Conservation (phyloP, 208 protist genomes). For the Acanthamoeba divionensis region DNA sequence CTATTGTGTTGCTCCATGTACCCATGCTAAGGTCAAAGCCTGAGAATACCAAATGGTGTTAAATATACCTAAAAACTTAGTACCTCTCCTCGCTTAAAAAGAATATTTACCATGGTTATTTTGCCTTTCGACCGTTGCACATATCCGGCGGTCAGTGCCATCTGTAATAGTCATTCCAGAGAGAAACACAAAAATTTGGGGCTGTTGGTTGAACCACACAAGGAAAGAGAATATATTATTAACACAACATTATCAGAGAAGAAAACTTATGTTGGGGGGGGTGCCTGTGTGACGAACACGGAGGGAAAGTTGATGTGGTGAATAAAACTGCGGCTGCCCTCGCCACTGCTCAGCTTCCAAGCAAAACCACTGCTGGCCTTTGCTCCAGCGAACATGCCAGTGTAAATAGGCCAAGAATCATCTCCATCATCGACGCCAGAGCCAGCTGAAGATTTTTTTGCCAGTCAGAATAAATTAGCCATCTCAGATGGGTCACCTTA, state of each 20-base stretch:
- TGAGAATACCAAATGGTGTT: background rate
- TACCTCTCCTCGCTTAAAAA: background rate
- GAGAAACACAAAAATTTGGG: constrained; percentile 26
- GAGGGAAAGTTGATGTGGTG: background rate
- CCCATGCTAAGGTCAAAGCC: constrained; percentile 22
- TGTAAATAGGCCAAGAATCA: too few species aligned
- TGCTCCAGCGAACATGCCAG: background rate
- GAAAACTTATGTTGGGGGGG: too few species aligned
- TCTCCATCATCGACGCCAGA: too few species aligned
- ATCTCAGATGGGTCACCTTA: too few species aligned
- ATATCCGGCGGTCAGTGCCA: constrained; percentile 17
- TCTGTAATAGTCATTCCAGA: background rate
- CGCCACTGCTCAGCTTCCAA: background rate
- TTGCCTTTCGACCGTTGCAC: constrained; percentile 14
- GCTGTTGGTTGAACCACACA: too few species aligned
- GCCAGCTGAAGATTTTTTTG: too few species aligned
- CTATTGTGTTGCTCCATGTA: constrained; percentile 34
- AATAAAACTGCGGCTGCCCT: background rate
- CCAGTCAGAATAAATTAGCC: too few species aligned
- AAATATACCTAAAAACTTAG: background rate
- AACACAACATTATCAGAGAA: too few species aligned
- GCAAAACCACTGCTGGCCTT: background rate
- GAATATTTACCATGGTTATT: background rate
- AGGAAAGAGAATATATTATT: too few species aligned
- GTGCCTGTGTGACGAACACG: background rate